phyloP scores from a whole-genome alignment of 306 rosid species.

The Amphicarpaea edgeworthii region DNA sequence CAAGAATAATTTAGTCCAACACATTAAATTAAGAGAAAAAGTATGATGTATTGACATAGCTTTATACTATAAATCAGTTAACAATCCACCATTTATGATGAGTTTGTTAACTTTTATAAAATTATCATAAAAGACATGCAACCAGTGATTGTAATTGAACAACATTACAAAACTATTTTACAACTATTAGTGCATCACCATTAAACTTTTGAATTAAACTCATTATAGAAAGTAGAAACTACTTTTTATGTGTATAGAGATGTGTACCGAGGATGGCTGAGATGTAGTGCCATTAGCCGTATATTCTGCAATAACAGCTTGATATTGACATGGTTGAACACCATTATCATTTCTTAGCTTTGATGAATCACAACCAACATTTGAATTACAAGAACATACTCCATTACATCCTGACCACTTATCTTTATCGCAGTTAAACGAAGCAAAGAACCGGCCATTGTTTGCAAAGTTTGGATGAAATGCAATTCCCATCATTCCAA shows the following conservation, averaged over 20 bases:
- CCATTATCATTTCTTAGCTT: slow-evolving; percentile 65
- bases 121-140: too few relatives aligned
- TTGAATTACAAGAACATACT: slow-evolving; percentile 90
- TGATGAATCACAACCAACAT: slow-evolving; percentile 92
- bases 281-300: slow-evolving; percentile 68
- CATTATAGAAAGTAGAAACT: slow-evolving; percentile 6
- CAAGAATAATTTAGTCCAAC: slow-evolving; percentile 5
- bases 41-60: too few relatives aligned
- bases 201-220: too few relatives aligned
- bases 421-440: slow-evolving; percentile 86
- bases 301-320: slow-evolving; percentile 81
- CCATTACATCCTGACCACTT: slow-evolving; percentile 86
- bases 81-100: too few relatives aligned
- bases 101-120: too few relatives aligned
- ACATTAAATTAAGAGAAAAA: too few relatives aligned
- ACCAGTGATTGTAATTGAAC: too few relatives aligned
- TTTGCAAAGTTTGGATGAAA: slow-evolving; percentile 85
- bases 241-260: slow-evolving; percentile 32
- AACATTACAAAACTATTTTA: too few relatives aligned
- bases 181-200: too few relatives aligned
- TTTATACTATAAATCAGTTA: too few relatives aligned
- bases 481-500: slow-evolving; percentile 94
- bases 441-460: slow-evolving; percentile 90
- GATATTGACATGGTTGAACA: slow-evolving; percentile 86
- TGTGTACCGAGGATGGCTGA: slow-evolving; percentile 72